phyloP scores from a whole-genome alignment of 2,329 filamentous ascomycete genomes.

The Claviceps spartinae region DNA sequence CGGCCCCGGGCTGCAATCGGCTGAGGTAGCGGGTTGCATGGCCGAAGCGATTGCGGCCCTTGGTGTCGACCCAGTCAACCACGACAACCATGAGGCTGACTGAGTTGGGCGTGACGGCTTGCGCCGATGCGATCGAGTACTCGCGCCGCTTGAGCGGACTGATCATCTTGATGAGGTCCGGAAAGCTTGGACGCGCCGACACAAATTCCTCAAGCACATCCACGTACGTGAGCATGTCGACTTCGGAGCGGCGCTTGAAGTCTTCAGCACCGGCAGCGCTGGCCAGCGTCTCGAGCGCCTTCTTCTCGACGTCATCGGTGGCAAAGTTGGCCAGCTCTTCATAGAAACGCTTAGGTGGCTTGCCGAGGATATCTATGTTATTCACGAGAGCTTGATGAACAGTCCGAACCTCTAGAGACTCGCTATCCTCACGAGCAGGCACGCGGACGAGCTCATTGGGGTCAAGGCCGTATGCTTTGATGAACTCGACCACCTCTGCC shows the following conservation, averaged over 20 bases:
- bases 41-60: conserved; percentile 78
- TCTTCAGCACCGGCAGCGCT: conserved; percentile 70
- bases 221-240: conserved; percentile 82
- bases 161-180: conserved; percentile 79
- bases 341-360: conserved; percentile 96
- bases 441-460: conserved; percentile 80
- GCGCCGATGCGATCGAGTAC: conserved; percentile 97
- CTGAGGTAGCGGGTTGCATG: conserved; percentile 88
- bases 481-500: conserved; percentile 67
- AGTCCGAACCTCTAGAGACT: conserved; percentile 71
- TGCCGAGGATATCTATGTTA: conserved; percentile 93
- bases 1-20: conserved; percentile 56
- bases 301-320: conserved; percentile 67
- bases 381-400: conserved; percentile 84
- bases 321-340: conserved; percentile 81
- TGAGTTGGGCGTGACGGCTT: conserved; percentile 81
- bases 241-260: conserved; percentile 83
- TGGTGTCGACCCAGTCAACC: conserved; percentile 84
- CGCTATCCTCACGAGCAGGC: conserved; percentile 64
- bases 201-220: conserved; percentile 82
- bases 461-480: conserved; percentile 77
- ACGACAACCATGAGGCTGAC: conserved; percentile 95
- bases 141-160: conserved; percentile 88
- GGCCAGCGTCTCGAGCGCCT: conserved; percentile 62
- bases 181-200: conserved; percentile 77